A percentile compares a stretch with the other conserved stretches of the same genome.
These are phyloP conservation scores for Rhizophora mangle DNA, from an alignment of 345 rosid genomes.

Conservation along the genomic window DNA sequence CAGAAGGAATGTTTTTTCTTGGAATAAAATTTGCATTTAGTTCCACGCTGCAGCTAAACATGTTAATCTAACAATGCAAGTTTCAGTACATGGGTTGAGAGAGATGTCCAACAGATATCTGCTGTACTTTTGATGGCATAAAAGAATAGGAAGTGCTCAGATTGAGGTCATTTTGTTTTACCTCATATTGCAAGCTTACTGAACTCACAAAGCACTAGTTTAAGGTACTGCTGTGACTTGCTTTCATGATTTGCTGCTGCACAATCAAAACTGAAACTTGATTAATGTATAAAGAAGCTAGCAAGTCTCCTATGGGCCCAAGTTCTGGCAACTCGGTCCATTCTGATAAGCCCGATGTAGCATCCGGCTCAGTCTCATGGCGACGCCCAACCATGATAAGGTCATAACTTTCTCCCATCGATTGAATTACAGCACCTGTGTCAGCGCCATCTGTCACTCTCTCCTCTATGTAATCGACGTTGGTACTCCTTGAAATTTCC, in stretches of 20 bases:
- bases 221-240: constrained; percentile 14
- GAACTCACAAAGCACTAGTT: constrained; percentile 3
- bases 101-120: too few species aligned
- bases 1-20: too few species aligned
- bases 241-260: constrained; percentile 29
- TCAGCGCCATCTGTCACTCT: constrained; percentile 27
- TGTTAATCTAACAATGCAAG: too few species aligned
- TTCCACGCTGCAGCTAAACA: too few species aligned
- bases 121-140: too few species aligned
- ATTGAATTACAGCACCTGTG: constrained; percentile 10
- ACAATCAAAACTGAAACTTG: constrained; percentile 20
- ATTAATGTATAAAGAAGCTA: constrained; percentile 18
- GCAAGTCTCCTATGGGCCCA: constrained; percentile 23
- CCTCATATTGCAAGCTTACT: too few species aligned
- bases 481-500: neutral
- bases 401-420: constrained; percentile 5
- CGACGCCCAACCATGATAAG: constrained; percentile 24
- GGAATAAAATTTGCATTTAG: too few species aligned
- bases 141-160: too few species aligned
- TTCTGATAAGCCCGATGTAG: constrained; percentile 20
- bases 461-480: constrained; percentile 10
- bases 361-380: constrained; percentile 10
- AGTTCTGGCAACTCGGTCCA: constrained; percentile 31
- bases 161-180: too few species aligned
- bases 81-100: too few species aligned